phyloP scores from a whole-genome alignment of 768 basidiomycete species.

The Leccinum variicolor region DNA sequence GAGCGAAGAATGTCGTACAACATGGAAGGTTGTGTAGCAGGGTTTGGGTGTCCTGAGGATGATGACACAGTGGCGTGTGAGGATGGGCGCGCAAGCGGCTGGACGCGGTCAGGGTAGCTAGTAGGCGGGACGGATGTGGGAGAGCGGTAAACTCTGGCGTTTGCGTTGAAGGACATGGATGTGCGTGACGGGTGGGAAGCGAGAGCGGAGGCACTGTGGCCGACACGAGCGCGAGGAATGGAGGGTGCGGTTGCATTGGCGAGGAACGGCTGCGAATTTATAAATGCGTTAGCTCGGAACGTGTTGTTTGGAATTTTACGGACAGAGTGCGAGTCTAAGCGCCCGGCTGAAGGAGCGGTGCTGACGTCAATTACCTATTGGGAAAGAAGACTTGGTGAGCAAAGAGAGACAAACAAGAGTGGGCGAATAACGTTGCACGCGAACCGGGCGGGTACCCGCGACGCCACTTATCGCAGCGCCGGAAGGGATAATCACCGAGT shows the following conservation, averaged over 20 bases:
- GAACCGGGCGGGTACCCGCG: not conserved
- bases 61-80: conserved; percentile 9
- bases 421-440: not conserved
- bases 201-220: not conserved
- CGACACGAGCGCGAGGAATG: not conserved
- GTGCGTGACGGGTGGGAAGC: not conserved
- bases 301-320: conserved; percentile 11
- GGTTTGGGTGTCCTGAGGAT: not conserved
- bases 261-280: conserved; percentile 16
- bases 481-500: conserved; percentile 15
- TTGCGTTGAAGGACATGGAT: not conserved
- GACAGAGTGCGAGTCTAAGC: conserved; percentile 14
- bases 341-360: conserved; percentile 8
- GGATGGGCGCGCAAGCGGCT: conserved; percentile 3
- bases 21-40: conserved; percentile 9
- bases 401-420: conserved; percentile 13
- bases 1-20: conserved; percentile 22
- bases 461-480: conserved; percentile 7
- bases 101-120: conserved; percentile 16
- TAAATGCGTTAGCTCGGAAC: conserved; percentile 18
- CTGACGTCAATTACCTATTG: conserved; percentile 31
- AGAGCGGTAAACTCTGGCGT: conserved; percentile 12
- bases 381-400: not conserved
- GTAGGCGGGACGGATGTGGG: conserved; percentile 17
- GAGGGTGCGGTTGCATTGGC: not conserved